Base-by-base conservation (phyloP, 306 rosid genomes). In the Prunus salicina region DNA sequence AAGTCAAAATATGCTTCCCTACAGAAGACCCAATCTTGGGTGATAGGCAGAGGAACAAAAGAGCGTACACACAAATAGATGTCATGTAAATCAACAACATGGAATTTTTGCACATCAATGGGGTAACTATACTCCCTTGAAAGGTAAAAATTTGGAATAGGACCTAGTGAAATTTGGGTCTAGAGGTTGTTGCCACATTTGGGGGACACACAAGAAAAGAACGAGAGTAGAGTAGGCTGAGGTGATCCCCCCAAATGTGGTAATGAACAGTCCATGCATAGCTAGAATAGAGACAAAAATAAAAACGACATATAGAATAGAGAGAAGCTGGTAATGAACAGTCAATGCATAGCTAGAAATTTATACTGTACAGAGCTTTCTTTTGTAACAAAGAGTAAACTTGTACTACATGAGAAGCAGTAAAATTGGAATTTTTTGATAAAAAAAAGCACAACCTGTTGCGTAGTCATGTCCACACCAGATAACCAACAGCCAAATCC, bases 401-500 rank as follows among this genome's bases (percentile, higher is more conserved):
- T 12, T 7, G 45, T 4, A 15, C 30, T 3, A 61, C 61, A 27
- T 27, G 46, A 58, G 45, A 46, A 0, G 38, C 12, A 27, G 41
- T 2, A 46, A 41, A 20, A 19, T 32, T 32, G 38, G 1, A 32
- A 32, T 32, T 32, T 32, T 32, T 32, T 32, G 38, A 32, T 6
- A 24, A 24, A 47, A 75, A 24, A 28, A 47, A 45, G 12, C 1
- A 56, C 72, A 87, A 91, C 98, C 97, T 94, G 98, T 78, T 94
- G 98, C 2, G 97, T 94, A 78, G 91, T 91, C 58, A 91, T 94
- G 77, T 94, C 98, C 47, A 94, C 97, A 73, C 98, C 98, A 79
- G 96, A 94, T 60, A 94, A 93, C 98, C 98, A 94, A 80, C 98
- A 94, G 71, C 98, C 98, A 75, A 94, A 94, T 70, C 97, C 98